phyloP scores from a whole-genome alignment of 1,284 basidiomycete genomes.

The Leccinum pachyderme region DNA sequence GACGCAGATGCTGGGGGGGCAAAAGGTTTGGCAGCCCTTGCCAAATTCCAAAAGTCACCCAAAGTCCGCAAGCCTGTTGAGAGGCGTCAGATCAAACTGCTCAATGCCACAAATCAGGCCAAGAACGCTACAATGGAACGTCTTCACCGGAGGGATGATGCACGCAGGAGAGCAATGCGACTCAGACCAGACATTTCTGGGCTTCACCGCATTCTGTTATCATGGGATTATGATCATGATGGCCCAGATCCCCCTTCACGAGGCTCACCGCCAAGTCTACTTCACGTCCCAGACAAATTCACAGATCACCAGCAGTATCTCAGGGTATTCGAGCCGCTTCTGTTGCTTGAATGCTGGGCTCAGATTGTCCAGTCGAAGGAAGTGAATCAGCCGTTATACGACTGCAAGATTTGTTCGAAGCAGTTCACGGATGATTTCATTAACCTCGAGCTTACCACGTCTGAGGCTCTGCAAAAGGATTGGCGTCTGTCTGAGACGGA shows the following conservation, averaged over 20 bases:
- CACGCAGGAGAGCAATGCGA: conserved; percentile 63
- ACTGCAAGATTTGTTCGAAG: conserved; percentile 60
- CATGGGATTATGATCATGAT: conserved; percentile 81
- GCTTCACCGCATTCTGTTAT: conserved; percentile 79
- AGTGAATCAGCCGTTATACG: conserved; percentile 51
- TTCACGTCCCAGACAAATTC: conserved; percentile 68
- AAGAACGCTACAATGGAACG: conserved; percentile 48
- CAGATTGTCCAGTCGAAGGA: conserved; percentile 82
- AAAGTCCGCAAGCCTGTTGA: conserved; percentile 55
- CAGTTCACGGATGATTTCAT: conserved; percentile 71
- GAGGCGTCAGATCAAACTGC: conserved; percentile 68
- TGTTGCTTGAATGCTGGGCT: conserved; percentile 91
- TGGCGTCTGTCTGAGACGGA: conserved; percentile 82
- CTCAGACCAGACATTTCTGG: conserved; percentile 81
- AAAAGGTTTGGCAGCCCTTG: conserved; percentile 58
- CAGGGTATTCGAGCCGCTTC: conserved; percentile 80
- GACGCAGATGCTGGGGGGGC: conserved; percentile 50
- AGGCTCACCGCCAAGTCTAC: conserved; percentile 36
- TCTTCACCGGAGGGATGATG: conserved; percentile 56
- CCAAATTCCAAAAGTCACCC: conserved; percentile 60
- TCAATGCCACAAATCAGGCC: conserved; percentile 53
- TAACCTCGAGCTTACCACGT: conserved; percentile 66
- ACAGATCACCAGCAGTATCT: conserved; percentile 68
- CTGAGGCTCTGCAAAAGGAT: conserved; percentile 57
- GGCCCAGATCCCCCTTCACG: conserved; percentile 58